Percentiles rank a stretch among this genome's conserved stretches.
These are phyloP conservation scores for Piloderma croceum DNA, from an alignment of 768 basidiomycete species.

Conservation along the genomic window DNA sequence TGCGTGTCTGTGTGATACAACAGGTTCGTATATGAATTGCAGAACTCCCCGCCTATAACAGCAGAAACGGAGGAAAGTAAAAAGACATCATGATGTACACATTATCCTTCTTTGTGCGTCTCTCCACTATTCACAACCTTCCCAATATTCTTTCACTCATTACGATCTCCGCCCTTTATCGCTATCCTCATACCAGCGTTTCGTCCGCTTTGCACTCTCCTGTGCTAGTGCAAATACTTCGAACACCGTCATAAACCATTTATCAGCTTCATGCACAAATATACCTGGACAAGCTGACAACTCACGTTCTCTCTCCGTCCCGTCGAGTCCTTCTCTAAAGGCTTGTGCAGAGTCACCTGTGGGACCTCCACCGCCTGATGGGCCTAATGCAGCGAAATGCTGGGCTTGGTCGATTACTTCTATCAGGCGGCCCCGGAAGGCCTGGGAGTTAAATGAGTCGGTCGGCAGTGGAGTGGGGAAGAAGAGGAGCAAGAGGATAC, in stretches of 20 bases:
- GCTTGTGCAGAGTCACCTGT: slow-evolving; percentile 52
- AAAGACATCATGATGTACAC: slow-evolving; percentile 29
- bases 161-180: slow-evolving; percentile 47
- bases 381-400: slow-evolving; percentile 72
- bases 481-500: slow-evolving; percentile 27
- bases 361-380: slow-evolving; percentile 47
- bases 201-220: slow-evolving; percentile 70
- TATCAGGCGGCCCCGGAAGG: slow-evolving; percentile 70
- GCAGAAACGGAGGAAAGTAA: slow-evolving; percentile 13
- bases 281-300: too few species aligned
- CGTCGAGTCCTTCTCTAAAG: slow-evolving; percentile 89
- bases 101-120: not conserved
- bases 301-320: slow-evolving; percentile 88
- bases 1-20: slow-evolving; percentile 13
- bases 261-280: not conserved
- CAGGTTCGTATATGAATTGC: slow-evolving; percentile 67
- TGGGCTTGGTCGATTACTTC: slow-evolving; percentile 85
- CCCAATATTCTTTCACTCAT: not conserved
- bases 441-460: slow-evolving; percentile 40
- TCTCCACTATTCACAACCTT: not conserved
- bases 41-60: slow-evolving; percentile 26
- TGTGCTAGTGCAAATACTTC: slow-evolving; percentile 89
- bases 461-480: slow-evolving; percentile 1
- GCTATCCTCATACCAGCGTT: slow-evolving; percentile 79
- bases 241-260: slow-evolving; percentile 8